Evolutionary conservation across 345 rosid genomes (phyloP).

Genomic region (Anacardium occidentale): DNA sequence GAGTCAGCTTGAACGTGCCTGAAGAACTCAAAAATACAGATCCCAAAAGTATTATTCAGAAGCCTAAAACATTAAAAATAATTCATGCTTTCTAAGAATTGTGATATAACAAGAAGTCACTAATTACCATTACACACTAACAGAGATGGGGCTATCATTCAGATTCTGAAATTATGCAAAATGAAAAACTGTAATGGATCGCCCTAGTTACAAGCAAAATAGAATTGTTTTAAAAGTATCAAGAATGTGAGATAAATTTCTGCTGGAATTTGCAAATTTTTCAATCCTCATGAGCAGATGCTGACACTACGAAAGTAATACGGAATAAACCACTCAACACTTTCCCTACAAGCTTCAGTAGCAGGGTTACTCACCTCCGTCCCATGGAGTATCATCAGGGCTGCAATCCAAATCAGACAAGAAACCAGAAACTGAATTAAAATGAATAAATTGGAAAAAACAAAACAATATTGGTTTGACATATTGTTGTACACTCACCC

Average conservation of each 20-base stretch:
- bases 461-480: too few species aligned
- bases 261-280: neutral
- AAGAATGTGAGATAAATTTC: neutral
- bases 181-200: neutral
- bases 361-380: conserved; percentile 58
- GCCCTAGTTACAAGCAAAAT: neutral
- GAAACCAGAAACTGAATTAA: conserved; percentile 19
- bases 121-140: neutral
- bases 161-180: neutral
- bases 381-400: conserved; percentile 84
- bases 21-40: conserved; percentile 22
- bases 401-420: conserved; percentile 42
- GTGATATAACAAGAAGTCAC: neutral
- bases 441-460: neutral
- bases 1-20: conserved; percentile 62
- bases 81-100: too few species aligned
- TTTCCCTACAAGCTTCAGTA: conserved; percentile 1
- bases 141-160: neutral
- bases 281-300: neutral
- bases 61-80: too few species aligned
- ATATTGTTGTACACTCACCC: conserved; percentile 28
- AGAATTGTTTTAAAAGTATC: neutral
- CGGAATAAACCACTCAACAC: neutral
- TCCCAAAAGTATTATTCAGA: too few species aligned
- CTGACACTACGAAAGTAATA: neutral